These are phyloP conservation scores for Phellopilus nigrolimitatus DNA, from an alignment of 1,284 basidiomycete genomes.

Conservation along the genomic window DNA sequence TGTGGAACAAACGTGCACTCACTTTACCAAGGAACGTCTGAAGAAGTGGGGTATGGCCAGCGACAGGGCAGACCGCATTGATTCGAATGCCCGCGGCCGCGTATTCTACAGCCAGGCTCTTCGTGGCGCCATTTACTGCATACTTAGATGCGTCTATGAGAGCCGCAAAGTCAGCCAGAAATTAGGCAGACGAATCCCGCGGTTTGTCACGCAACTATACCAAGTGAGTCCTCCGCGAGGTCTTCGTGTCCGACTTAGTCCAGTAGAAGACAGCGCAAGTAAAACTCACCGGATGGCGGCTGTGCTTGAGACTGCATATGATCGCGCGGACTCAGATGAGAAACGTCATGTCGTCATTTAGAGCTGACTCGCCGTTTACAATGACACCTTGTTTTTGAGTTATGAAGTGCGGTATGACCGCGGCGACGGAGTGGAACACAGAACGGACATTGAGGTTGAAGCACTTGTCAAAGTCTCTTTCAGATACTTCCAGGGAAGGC, in stretches of 20 bases:
- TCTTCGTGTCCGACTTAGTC: neutral
- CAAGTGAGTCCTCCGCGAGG: conserved; percentile 19
- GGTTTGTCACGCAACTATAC: conserved; percentile 17
- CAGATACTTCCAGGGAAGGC: conserved; percentile 15
- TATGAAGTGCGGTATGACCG: conserved; percentile 15
- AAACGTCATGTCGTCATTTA: neutral
- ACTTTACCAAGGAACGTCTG: conserved; percentile 17
- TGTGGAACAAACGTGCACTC: neutral
- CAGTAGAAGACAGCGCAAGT: neutral
- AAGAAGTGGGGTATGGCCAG: conserved; percentile 15
- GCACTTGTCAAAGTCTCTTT: conserved; percentile 16
- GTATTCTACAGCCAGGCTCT: conserved; percentile 2
- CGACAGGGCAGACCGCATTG: conserved; percentile 17
- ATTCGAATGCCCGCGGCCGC: conserved; percentile 6
- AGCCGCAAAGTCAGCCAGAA: conserved; percentile 10
- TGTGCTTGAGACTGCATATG: conserved; percentile 13
- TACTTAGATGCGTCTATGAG: neutral
- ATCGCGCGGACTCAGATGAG: neutral
- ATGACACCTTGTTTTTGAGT: conserved; percentile 14
- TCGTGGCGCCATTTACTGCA: conserved; percentile 2
- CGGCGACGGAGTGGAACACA: conserved; percentile 15
- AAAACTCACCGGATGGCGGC: conserved; percentile 12
- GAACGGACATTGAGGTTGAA: conserved; percentile 16
- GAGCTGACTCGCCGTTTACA: conserved; percentile 9
- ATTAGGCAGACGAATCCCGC: neutral